These are phyloP conservation scores for Fusarium irregulare DNA, from an alignment of 2,329 filamentous ascomycete species.

Conservation along the genomic window DNA sequence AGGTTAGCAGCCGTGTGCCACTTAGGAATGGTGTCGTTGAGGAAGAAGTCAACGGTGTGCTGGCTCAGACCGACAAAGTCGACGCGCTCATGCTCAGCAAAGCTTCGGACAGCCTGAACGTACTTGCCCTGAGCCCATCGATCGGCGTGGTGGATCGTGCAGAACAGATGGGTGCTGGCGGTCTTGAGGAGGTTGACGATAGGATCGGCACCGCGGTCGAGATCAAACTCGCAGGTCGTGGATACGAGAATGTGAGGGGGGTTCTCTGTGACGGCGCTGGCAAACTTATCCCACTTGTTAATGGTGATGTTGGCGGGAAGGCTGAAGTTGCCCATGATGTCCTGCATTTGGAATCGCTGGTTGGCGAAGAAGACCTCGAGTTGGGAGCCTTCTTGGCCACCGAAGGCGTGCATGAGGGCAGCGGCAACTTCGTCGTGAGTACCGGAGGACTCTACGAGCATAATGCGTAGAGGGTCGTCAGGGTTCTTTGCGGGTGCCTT, in stretches of 20 bases:
- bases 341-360: conserved; percentile 45
- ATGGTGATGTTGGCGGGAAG: conserved; percentile 36
- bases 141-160: conserved; percentile 47
- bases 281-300: conserved; percentile 32
- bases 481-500: conserved; percentile 19
- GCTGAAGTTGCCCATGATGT: conserved; percentile 44
- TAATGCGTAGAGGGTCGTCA: conserved; percentile 38
- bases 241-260: conserved; percentile 46
- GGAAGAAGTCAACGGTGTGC: conserved; percentile 43
- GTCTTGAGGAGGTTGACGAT: conserved; percentile 38
- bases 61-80: conserved; percentile 46
- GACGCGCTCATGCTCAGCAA: conserved; percentile 34
- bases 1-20: conserved; percentile 37
- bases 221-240: conserved; percentile 47
- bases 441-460: conserved; percentile 45
- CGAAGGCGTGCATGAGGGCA: conserved; percentile 45
- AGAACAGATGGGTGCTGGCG: conserved; percentile 44
- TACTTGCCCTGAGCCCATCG: conserved; percentile 40
- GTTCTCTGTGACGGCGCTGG: conserved; percentile 16
- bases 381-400: conserved; percentile 35
- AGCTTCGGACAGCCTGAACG: conserved; percentile 38
- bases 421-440: conserved; percentile 47
- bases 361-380: conserved; percentile 38
- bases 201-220: conserved; percentile 25
- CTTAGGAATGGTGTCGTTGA: conserved; percentile 34